Evolutionary conservation across 108 stramenopile genomes (phyloP), one percentile per base, ranked within the genome.

Genomic region (Skeletonema menzelii): DNA sequence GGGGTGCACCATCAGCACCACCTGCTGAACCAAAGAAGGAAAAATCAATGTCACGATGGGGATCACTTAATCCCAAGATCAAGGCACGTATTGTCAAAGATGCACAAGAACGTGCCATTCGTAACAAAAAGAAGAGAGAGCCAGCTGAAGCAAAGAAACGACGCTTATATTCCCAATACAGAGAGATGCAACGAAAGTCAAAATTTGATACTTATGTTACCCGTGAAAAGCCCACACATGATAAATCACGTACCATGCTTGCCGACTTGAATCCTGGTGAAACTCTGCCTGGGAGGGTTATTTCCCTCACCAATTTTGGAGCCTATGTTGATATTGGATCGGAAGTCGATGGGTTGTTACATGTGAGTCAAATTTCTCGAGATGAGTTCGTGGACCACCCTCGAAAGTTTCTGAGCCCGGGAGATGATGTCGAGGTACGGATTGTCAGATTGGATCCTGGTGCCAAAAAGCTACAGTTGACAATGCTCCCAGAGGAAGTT

Each of bases 291-390:
- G 93, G 93, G 11, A 82, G 73, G 27, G 89, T 93, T 8, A 92
- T 93, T 70, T 91, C 91, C 4, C 42, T 97, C 37, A 93, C 90
- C 4, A 81, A 75, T n/a, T 95, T 86, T 76, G 96, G 96, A 58
- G 96, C 94, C 4, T 96, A 95, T 67, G 84, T 96, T 11, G 94
- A 97, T 68, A 78, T 95, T 56, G 94, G 94, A 49, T 87, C 93
- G 27, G 93, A 95, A 69, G 88, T 92, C 27, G 94, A 96, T 69
- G 93, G 97, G 3, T 69, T 97, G 40, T 65, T 97, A 47, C 95
- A 95, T 63, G 78, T 97, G 24, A 91, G 87, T 27, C 90, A 93
- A 73, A 86, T 93, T 30, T 82, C 87, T 8, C 75, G 85, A 20
- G 85, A 86, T 17, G 67, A 86, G 31, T 96, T 96, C 76, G 88